Base-by-base conservation (phyloP, 495 filamentous ascomycete species). In the Hamigera avellanea region DNA sequence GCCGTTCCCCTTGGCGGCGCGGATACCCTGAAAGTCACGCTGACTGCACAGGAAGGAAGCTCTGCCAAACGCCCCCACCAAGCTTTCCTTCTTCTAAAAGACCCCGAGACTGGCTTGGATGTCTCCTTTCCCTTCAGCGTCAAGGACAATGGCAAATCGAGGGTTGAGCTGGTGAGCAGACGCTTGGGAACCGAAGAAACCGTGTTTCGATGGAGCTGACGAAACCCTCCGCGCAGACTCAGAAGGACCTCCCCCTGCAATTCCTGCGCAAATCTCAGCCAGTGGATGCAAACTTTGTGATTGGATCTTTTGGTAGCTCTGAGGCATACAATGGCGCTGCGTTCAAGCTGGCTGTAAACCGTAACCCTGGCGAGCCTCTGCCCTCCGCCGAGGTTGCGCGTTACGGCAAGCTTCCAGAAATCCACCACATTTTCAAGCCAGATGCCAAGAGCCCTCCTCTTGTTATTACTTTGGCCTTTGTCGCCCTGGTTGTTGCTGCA, bases 231-330 rank as follows among this genome's bases (percentile, higher is more conserved):
- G 17, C 42, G 30, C 55, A 95, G 89, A 74, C 77, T 32, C 83
- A 88, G 41, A 91, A 86, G 64, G 91, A 95, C 52, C 72, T 98
- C 39, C 93, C 91, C 18, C 41, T 78, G 26, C 86, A 93, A 61
- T 74, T 96, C 45, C 75, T 93, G 42, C 57, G 70, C 27, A 65
- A 78, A 5, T 52, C 71, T 17, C 48, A 72, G 31, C 74, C 86
- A 8, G 69, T 95, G 55, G 59, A 75, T 46, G 87, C 85, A 14
- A 81, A 76, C 32, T 61, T 98, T 19, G 67, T 93, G 32, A 73
- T 98, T 40, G 93, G 73, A 36, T 93, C 86, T 0, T 95, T 95
- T 49, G 91, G 91, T 32, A 65, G 72, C 18, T 72, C 85, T 5
- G 61, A 72, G 13, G 74, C 79, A 10, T 75, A 81, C 43, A 68